Percentiles rank a stretch among this genome's conserved stretches.
phyloP scores from a whole-genome alignment of 768 basidiomycete species.

The Astraeus odoratus region DNA sequence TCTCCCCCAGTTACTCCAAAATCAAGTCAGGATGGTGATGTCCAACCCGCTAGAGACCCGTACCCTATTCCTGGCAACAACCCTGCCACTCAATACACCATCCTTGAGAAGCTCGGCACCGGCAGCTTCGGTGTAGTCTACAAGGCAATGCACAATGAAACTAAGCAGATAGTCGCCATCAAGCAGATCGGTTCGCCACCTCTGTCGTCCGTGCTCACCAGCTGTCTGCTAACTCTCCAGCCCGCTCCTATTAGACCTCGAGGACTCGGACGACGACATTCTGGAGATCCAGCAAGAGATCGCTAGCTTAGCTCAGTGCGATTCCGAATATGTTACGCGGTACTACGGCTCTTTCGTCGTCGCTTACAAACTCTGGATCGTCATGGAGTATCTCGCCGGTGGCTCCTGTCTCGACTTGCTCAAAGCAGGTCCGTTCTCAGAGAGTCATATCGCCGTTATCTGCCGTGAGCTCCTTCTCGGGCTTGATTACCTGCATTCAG shows the following conservation, averaged over 20 bases:
- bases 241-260: conserved; percentile 60
- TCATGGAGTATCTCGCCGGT: conserved; percentile 99
- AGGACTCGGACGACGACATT: conserved; percentile 98
- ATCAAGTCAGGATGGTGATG: conserved; percentile 31
- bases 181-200: conserved; percentile 87
- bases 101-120: conserved; percentile 94
- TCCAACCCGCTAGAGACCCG: conserved; percentile 46
- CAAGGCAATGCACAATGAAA: conserved; percentile 94
- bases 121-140: conserved; percentile 97
- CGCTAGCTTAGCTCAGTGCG: conserved; percentile 90
- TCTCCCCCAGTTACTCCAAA: conserved; percentile 47
- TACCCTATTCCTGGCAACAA: conserved; percentile 69
- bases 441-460: conserved; percentile 91
- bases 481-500: conserved; percentile 91
- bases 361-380: conserved; percentile 96
- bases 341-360: conserved; percentile 98
- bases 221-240: conserved; percentile 2
- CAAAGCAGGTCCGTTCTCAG: conserved; percentile 85
- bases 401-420: conserved; percentile 97
- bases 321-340: conserved; percentile 92
- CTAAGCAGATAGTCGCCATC: conserved; percentile 92
- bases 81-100: conserved; percentile 84
- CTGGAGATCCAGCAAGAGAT: conserved; percentile 99
- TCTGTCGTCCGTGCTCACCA: conserved; percentile 7
- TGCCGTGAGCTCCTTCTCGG: conserved; percentile 90